Evolutionary conservation across 2,329 filamentous ascomycete species (phyloP).

Genomic region (Alternaria novae-zelandiae): DNA sequence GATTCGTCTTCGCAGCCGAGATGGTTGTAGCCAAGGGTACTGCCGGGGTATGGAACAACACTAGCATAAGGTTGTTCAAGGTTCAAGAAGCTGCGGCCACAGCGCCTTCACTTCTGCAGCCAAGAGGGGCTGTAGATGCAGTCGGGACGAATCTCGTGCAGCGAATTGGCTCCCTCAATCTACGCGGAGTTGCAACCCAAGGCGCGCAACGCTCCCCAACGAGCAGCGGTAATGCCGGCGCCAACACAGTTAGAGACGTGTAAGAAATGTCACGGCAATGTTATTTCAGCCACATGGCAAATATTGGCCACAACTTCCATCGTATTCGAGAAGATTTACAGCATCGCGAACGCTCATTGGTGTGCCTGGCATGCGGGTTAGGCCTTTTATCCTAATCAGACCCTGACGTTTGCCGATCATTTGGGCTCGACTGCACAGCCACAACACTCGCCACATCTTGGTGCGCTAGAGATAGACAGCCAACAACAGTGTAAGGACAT

Average conservation of each 20-base stretch:
- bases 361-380: conserved; percentile 27
- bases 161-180: conserved; percentile 80
- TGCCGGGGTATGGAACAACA: conserved; percentile 93
- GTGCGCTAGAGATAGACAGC: conserved; percentile 4
- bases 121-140: conserved; percentile 88
- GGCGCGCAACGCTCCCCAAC: conserved; percentile 21
- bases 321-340: background rate
- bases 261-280: conserved; percentile 23
- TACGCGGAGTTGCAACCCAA: conserved; percentile 56
- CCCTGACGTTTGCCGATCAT: conserved; percentile 26
- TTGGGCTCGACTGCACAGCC: conserved; percentile 17
- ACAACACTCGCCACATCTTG: conserved; percentile 14
- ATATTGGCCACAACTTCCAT: conserved; percentile 15
- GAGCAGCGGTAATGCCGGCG: conserved; percentile 29
- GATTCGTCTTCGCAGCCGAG: conserved; percentile 88
- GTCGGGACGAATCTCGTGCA: conserved; percentile 90
- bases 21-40: conserved; percentile 86
- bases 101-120: conserved; percentile 81
- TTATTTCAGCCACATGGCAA: conserved; percentile 11
- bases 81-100: conserved; percentile 84
- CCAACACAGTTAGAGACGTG: conserved; percentile 43
- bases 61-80: conserved; percentile 83
- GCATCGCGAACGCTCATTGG: conserved; percentile 29
- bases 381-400: conserved; percentile 15
- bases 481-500: conserved; percentile 13